Evolutionary conservation across 2,329 filamentous ascomycete species (phyloP), one percentile per base, ranked within the genome.

Genomic region (Knoxdaviesia capensis): DNA sequence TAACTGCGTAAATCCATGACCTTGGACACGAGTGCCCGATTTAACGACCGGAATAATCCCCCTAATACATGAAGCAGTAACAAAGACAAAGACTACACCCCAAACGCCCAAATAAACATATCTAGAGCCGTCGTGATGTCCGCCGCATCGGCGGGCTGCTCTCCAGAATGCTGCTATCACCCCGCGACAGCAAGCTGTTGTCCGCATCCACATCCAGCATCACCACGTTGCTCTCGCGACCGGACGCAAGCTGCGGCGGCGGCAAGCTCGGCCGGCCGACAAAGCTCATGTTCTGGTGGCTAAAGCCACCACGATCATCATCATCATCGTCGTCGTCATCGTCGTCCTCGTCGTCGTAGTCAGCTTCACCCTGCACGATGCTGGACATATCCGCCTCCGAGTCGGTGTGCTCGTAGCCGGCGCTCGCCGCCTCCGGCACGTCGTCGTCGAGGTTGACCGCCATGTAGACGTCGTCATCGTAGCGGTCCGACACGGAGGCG

Each of bases 361-460:
- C 55, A 10, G 53, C 53, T 7, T 62, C 57, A 5, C 61, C 61
- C 29, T 61, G 58, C 40, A 61, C 61, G 46, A 65, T 69, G 52
- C 65, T 71, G 45, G 59, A 67, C 41, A 75, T 49, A 41, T 77
- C 75, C 6, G 66, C 77, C 48, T 84, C 80, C 2, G 78, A 80
- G 57, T 85, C 80, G 6, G 80, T 85, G 54, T 85, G 80, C 61
- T 86, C 80, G 60, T 84, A 85, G 49, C 72, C 71, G 30, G 66
- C 71, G 51, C 62, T 63, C 51, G 74, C 70, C 7, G 67, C 74
- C 45, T 80, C 76, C 20, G 78, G 77, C 34, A 84, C 71, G 45
- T 80, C 77, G 40, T 74, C 77, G 54, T 85, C 80, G 36, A 84
- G 63, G 52, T 85, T 69, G n/a, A 68, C 74, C 41, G 71, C 75